Evolutionary conservation across 805 yeast genomes (phyloP).

Genomic region (Jamesozyma rosinii): DNA sequence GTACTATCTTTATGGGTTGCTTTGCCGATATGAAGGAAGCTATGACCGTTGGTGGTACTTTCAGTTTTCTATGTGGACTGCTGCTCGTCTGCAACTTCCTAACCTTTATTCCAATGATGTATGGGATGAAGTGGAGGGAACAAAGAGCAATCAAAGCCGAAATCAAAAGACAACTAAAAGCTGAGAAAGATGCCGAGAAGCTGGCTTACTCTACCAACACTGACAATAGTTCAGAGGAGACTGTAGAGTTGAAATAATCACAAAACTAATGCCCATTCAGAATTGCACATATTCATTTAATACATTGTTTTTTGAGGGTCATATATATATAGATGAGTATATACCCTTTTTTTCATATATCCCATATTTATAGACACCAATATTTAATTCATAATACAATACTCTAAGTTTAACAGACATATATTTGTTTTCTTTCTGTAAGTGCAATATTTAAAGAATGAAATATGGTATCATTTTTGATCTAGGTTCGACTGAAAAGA

Average conservation of each 20-base stretch:
- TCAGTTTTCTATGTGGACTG: conserved; percentile 54
- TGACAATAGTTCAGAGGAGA: neutral
- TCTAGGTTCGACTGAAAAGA: too few species aligned
- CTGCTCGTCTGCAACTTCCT: conserved; percentile 26
- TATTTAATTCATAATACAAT: too few species aligned
- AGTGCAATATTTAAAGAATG: too few species aligned
- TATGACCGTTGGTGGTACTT: conserved; percentile 67
- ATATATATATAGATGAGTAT: too few species aligned
- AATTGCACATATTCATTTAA: too few species aligned
- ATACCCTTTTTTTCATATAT: too few species aligned
- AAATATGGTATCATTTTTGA: too few species aligned
- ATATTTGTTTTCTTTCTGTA: too few species aligned
- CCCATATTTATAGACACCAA: neutral
- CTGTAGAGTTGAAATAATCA: neutral
- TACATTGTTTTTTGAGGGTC: too few species aligned
- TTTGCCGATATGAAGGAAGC: conserved; percentile 47
- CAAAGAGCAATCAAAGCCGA: conserved; percentile 19
- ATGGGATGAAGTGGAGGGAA: conserved; percentile 32
- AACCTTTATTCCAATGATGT: conserved; percentile 30
- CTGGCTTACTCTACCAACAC: neutral
- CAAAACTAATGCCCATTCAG: too few species aligned
- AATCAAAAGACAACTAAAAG: conserved; percentile 2
- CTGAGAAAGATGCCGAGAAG: neutral
- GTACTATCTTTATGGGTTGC: conserved; percentile 63
- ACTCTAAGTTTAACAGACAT: too few species aligned